Percentiles rank a stretch among this genome's conserved stretches.
Conservation (phyloP, 2,329 filamentous ascomycete genomes). For the Ilyonectria destructans region DNA sequence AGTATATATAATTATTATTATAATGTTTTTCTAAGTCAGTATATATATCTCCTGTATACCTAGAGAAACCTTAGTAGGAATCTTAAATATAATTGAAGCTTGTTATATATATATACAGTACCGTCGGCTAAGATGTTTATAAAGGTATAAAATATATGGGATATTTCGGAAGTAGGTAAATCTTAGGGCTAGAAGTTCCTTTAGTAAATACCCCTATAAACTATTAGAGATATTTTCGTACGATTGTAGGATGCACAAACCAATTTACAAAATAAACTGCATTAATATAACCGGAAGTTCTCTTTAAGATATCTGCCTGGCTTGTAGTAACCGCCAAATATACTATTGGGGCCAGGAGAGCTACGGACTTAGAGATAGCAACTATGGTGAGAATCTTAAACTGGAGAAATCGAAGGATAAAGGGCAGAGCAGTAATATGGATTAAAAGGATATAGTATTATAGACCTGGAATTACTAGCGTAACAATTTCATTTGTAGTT, state of each 20-base stretch:
- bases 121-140: slow-evolving; percentile 81
- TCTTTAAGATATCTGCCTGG: no score
- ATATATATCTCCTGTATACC: slow-evolving; percentile 35
- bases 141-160: slow-evolving; percentile 85
- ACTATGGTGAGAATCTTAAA: no score
- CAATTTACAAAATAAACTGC: slow-evolving; percentile 39
- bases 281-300: slow-evolving; percentile 16
- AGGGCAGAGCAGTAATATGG: no score
- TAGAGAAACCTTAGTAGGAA: not conserved
- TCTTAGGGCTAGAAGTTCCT: slow-evolving; percentile 81
- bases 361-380: no score
- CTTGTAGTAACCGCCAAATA: no score
- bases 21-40: slow-evolving; percentile 41
- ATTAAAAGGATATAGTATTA: no score
- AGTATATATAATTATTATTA: slow-evolving; percentile 33
- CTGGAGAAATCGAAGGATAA: no score
- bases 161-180: slow-evolving; percentile 78
- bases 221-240: not conserved
- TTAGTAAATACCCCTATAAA: slow-evolving; percentile 77
- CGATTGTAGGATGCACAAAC: not conserved
- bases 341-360: no score
- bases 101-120: slow-evolving; percentile 70
- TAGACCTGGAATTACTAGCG: no score
- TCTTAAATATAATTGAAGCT: no score
- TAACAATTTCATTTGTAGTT: no score